Conservation (phyloP, 1,284 basidiomycete genomes). For the Tilletiopsis washingtonensis region DNA sequence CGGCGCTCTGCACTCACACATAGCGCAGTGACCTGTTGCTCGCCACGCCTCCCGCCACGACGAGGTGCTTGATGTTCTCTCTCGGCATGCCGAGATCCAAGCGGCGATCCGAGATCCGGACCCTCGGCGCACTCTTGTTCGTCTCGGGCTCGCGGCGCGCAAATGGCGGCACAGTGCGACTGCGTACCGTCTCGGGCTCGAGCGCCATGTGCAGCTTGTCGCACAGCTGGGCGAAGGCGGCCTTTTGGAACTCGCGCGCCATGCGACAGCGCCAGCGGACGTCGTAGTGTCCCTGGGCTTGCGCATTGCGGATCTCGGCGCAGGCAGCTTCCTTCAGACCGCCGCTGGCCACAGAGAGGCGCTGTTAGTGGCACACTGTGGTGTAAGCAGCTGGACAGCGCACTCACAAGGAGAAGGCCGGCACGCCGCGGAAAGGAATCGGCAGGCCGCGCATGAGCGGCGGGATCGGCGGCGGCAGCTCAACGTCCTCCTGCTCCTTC, state of each 20-base stretch:
- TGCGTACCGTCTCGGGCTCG: too few species aligned
- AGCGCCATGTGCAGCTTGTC: constrained; percentile 24
- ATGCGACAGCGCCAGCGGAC: constrained; percentile 5
- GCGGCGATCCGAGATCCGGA: not conserved
- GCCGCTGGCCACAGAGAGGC: constrained; percentile 10
- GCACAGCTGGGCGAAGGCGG: constrained; percentile 36
- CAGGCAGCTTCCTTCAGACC: constrained; percentile 29
- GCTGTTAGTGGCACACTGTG: not conserved
- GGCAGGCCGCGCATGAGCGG: constrained; percentile 20
- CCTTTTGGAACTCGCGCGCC: constrained; percentile 31
- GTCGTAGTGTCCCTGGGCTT: not conserved
- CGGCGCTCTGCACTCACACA: too few species aligned
- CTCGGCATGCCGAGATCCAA: too few species aligned
- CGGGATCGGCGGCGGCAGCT: too few species aligned
- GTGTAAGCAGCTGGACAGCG: not conserved
- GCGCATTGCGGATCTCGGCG: constrained; percentile 12
- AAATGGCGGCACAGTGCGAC: too few species aligned
- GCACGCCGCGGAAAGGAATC: constrained; percentile 19
- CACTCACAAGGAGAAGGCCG: constrained; percentile 33
- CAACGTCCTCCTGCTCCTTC: too few species aligned
- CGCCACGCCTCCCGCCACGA: constrained; percentile 43
- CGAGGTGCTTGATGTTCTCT: constrained; percentile 19
- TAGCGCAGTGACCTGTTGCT: constrained; percentile 29
- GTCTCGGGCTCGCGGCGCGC: too few species aligned
- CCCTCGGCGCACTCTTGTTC: too few species aligned